Percentiles rank a stretch among this genome's conserved stretches.
Evolutionary conservation across 2,329 filamentous ascomycete genomes (phyloP).

Genomic region (Thelonectria blattea): DNA sequence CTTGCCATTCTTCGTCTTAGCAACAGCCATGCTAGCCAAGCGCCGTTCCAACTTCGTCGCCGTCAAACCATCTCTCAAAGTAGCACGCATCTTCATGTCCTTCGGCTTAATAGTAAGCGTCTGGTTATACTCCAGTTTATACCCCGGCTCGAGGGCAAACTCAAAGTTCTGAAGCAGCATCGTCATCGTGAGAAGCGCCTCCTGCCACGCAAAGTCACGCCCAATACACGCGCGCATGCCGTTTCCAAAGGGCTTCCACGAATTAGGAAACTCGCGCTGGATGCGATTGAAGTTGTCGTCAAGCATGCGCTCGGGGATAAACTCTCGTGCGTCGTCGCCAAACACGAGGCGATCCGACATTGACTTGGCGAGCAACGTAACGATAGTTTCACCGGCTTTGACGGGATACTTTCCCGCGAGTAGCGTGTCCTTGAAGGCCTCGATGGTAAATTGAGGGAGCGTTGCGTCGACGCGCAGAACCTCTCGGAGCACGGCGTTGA

Average conservation of each 20-base stretch:
- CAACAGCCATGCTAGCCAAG: conserved; percentile 43
- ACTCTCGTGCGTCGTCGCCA: conserved; percentile 68
- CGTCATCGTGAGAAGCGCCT: conserved; percentile 65
- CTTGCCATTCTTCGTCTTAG: conserved; percentile 8
- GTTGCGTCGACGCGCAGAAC: conserved; percentile 66
- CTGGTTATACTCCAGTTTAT: conserved; percentile 59
- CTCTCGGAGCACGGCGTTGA: conserved; percentile 68
- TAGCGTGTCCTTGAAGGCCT: conserved; percentile 57
- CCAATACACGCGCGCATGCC: conserved; percentile 74
- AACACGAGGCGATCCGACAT: conserved; percentile 69
- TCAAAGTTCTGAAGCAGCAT: conserved; percentile 75
- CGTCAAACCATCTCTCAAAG: conserved; percentile 53
- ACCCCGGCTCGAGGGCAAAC: conserved; percentile 66
- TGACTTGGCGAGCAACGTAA: conserved; percentile 56
- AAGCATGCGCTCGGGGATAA: conserved; percentile 74
- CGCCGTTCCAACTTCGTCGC: conserved; percentile 53
- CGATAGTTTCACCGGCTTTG: conserved; percentile 54
- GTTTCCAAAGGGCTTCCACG: conserved; percentile 77
- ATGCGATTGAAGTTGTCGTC: conserved; percentile 69
- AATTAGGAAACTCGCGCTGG: conserved; percentile 64
- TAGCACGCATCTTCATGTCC: conserved; percentile 65
- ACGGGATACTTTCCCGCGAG: conserved; percentile 67
- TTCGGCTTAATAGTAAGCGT: conserved; percentile 68
- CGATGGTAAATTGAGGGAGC: conserved; percentile 62
- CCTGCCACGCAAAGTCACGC: conserved; percentile 75